Percentiles rank a stretch among this genome's conserved stretches.
Evolutionary conservation across 805 yeast species (phyloP).

Genomic region (Wickerhamiella siamensis): DNA sequence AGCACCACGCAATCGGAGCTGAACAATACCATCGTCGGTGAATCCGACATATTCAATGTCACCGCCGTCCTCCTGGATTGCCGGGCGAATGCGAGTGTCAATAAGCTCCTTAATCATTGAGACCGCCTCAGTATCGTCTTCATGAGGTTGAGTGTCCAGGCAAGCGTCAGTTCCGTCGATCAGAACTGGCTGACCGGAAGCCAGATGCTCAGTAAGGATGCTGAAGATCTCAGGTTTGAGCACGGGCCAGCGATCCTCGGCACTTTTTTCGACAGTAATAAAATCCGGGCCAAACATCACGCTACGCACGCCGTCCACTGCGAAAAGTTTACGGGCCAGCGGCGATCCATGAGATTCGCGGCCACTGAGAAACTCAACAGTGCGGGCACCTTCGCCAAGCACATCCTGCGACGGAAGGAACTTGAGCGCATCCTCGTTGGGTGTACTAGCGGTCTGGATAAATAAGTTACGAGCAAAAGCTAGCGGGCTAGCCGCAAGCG

Average conservation of each 20-base stretch:
- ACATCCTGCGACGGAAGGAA: slow-evolving; percentile 62
- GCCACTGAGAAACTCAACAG: slow-evolving; percentile 59
- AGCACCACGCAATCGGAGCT: slow-evolving; percentile 83
- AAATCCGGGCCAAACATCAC: slow-evolving; percentile 75
- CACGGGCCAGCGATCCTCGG: slow-evolving; percentile 53
- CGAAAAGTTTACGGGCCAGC: slow-evolving; percentile 57
- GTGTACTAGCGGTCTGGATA: slow-evolving; percentile 75
- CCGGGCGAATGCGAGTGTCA: slow-evolving; percentile 91
- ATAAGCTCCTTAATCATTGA: slow-evolving; percentile 84
- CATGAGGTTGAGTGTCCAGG: slow-evolving; percentile 34
- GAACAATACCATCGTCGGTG: slow-evolving; percentile 79
- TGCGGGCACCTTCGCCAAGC: slow-evolving; percentile 43
- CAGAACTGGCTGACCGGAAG: slow-evolving; percentile 39
- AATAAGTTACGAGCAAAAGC: slow-evolving; percentile 15
- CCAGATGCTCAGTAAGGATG: slow-evolving; percentile 32
- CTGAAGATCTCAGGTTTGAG: slow-evolving; percentile 48
- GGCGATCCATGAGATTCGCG: slow-evolving; percentile 68
- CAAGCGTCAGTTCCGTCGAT: slow-evolving; percentile 25
- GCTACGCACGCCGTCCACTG: slow-evolving; percentile 60
- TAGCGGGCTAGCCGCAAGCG: neutral
- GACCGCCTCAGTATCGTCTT: slow-evolving; percentile 66
- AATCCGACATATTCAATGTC: slow-evolving; percentile 82
- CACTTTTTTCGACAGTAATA: slow-evolving; percentile 60
- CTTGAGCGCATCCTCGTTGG: slow-evolving; percentile 75
- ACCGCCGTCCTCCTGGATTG: slow-evolving; percentile 98